Base-by-base conservation (phyloP, 2,329 filamentous ascomycete genomes). In the Davidsoniella eucalypti region DNA sequence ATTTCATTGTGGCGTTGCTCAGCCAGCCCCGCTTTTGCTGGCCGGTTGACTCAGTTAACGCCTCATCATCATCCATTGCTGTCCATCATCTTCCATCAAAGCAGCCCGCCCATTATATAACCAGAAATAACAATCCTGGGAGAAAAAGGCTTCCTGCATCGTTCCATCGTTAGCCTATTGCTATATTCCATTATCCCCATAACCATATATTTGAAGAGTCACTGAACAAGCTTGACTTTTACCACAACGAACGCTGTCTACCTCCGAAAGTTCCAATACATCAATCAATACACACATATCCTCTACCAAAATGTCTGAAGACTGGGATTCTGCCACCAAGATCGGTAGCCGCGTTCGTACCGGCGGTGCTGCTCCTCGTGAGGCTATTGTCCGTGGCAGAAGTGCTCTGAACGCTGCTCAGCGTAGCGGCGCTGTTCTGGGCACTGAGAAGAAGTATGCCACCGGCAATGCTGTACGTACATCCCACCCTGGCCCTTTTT, bases 251-350 rank as follows among this genome's bases (percentile, higher is more conserved):
- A 23, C 21, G 21, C 21, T 23, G 21, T 23, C 21, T 29, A 8
- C 26, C 33, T 29, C 14, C 36, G 7, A 29, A 49, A 44, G 8
- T 43, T 44, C 44, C 39, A 44, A 33, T 46, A 42, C 21, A 18
- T 18, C 2, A 18, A 18, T 18, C 18, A 29, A 50, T 29, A 26
- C 18, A 26, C n/a, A 38, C 33, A 47, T 10, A 50, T 7, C 36
- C 25, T 44, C 58, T 58, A 75, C 78, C 80, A 80, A 61, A 48
- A 78, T 83, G 76, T 66, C 64, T 49, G 29, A 33, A 33, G 87
- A 94, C 61, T 96, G 90, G 88, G 84, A 94, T 60, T 67, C 70
- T 58, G 79, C 84, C 59, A 94, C 87, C 69, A 94, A 92, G 76
- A 96, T 98, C 63, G 92, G 92, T 62, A 86, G 79, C 77, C 90